These are phyloP conservation scores for Neurospora sublineolata DNA, from an alignment of 495 filamentous ascomycete species.

Conservation along the genomic window DNA sequence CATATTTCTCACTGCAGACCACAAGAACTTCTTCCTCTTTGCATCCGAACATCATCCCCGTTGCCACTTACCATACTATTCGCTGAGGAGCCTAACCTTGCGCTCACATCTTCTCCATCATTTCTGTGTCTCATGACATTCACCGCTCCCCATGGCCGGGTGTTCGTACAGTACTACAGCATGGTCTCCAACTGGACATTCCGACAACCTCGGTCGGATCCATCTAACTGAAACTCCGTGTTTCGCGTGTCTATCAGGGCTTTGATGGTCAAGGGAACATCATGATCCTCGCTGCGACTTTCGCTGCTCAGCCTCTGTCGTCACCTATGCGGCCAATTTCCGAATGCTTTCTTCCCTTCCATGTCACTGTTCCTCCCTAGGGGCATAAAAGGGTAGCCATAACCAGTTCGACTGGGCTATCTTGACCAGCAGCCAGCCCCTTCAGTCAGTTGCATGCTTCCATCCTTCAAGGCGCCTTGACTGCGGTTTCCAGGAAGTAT, in stretches of 20 bases:
- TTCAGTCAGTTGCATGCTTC: neutral
- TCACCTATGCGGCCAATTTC: neutral
- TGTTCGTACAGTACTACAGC: too few relatives aligned
- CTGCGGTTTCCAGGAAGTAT: neutral
- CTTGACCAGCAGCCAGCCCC: neutral
- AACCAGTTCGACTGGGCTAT: neutral
- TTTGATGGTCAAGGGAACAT: neutral
- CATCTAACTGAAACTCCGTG: neutral
- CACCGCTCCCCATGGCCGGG: neutral
- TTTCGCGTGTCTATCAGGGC: neutral
- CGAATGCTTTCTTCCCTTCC: neutral
- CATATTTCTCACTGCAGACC: neutral
- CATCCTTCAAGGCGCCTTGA: neutral
- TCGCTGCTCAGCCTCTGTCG: neutral
- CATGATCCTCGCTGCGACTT: neutral
- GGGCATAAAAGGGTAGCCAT: neutral
- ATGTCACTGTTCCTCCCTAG: neutral
- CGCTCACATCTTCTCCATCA: neutral
- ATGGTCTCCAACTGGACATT: too few relatives aligned
- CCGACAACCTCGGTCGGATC: neutral
- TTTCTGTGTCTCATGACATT: neutral
- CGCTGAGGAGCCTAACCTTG: neutral
- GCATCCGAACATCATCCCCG: neutral
- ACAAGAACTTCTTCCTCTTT: neutral
- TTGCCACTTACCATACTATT: neutral